phyloP scores from a whole-genome alignment of 768 basidiomycete genomes.

The Psilocybe cubensis region DNA sequence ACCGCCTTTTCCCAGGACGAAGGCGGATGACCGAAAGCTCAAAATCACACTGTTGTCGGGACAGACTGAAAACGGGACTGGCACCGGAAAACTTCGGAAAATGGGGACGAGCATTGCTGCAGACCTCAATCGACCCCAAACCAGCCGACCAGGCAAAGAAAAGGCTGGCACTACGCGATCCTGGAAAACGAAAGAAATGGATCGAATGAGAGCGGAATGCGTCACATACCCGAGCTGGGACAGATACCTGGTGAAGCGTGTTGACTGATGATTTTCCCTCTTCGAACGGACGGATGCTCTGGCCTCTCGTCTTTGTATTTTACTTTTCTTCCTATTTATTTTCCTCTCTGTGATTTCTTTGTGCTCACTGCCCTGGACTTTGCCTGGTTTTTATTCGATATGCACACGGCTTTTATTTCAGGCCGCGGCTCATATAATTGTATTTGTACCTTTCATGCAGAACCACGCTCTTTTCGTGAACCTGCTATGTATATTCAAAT shows the following conservation, averaged over 20 bases:
- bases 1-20: conserved; percentile 55
- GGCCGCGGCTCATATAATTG: background rate
- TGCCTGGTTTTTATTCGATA: conserved; percentile 5
- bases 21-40: conserved; percentile 54
- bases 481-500: too few species aligned
- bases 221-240: conserved; percentile 68
- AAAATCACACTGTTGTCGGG: conserved; percentile 47
- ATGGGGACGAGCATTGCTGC: background rate
- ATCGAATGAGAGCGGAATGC: conserved; percentile 45
- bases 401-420: background rate
- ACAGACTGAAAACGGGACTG: background rate
- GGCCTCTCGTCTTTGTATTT: conserved; percentile 6
- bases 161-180: conserved; percentile 33
- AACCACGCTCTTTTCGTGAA: too few species aligned
- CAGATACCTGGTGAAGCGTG: conserved; percentile 53
- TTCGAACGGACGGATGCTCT: conserved; percentile 13
- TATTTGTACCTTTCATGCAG: too few species aligned
- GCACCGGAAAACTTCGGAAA: conserved; percentile 8
- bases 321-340: background rate
- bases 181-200: conserved; percentile 31
- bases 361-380: too few species aligned
- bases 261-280: conserved; percentile 12
- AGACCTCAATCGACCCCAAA: conserved; percentile 4
- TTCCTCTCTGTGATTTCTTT: too few species aligned
- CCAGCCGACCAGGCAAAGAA: conserved; percentile 28